Conservation (phyloP, 2,329 filamentous ascomycete genomes). For the Trichoderma cornu-damae region DNA sequence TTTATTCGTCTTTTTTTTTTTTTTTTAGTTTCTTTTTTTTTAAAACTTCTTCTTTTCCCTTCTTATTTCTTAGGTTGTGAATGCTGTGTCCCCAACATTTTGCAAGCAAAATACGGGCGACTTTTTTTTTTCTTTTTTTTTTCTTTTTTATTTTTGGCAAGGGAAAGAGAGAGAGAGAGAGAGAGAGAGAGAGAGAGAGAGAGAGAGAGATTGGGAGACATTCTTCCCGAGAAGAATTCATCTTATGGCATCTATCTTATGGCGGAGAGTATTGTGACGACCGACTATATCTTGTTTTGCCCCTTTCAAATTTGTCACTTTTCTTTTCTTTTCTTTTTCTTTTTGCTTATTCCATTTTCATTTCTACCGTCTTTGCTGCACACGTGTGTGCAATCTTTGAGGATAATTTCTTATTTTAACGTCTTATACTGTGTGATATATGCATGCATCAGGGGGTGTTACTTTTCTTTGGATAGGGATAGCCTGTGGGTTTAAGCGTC, state of each 20-base stretch:
- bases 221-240: not conserved
- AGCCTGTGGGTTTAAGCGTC: not conserved
- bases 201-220: too few species aligned
- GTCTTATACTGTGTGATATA: not conserved
- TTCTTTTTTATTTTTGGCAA: too few species aligned
- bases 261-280: conserved; percentile 2
- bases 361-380: not conserved
- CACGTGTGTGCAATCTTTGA: not conserved
- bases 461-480: not conserved
- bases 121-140: too few species aligned
- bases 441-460: not conserved
- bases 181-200: too few species aligned
- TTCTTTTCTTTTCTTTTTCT: not conserved
- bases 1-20: not conserved
- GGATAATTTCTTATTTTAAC: not conserved
- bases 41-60: not conserved
- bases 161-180: too few species aligned
- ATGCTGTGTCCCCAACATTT: not conserved
- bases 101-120: conserved; percentile 1
- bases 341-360: too few species aligned
- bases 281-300: not conserved
- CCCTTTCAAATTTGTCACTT: not conserved
- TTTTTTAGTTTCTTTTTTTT: not conserved
- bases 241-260: conserved; percentile 1
- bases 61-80: not conserved